Evolutionary conservation across 352 stramenopile species (phyloP), one percentile per base, ranked within the genome.

Genomic region (Globisporangium parvum): DNA sequence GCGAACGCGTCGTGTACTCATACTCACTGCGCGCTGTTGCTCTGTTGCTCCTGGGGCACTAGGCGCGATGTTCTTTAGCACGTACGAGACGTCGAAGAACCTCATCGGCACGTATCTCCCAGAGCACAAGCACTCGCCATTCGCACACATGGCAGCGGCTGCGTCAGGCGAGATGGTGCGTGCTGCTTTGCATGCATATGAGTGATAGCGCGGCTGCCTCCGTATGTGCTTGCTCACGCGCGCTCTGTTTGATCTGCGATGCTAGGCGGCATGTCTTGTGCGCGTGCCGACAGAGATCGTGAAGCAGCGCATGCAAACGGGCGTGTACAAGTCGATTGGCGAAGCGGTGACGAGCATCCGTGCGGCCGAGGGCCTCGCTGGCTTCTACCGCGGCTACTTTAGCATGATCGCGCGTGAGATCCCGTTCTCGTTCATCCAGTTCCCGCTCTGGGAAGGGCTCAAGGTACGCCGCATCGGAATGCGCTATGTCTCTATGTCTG

Each of bases 391-490:
- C 44, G 97, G 96, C 51, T 99, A 98, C 77, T 94, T 89, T 59
- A 98, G 97, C 52, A 99, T 98, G 63, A 85, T 99, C n/a, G 86
- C 98, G 57, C 84, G 97, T 58, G 97, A 99, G 66, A 98, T 99
- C 56, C 97, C 97, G 5, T 99, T 99, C 73, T 98, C 95, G 24
- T 97, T 99, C 50, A 98, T 99, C 67, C 96, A 99, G 83, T 99
- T 99, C 71, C 96, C 96, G n/a, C 70, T 99, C 3, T 99, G 98
- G 83, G 97, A 99, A 83, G 71, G 78, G 35, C 75, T 98, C 24
- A 99, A 99, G 86, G 76, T 93, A 44, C 51, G 54, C 41, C 44
- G 23, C 21, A n/a, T 6, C 23, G 23, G 42, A 6, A 28, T 11
- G n/a, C 15, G 1, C 15, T 23, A 2, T 47, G 41, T 9, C 20